Conservation (phyloP, 495 filamentous ascomycete species). For the Polyplosphaeria fusca region DNA sequence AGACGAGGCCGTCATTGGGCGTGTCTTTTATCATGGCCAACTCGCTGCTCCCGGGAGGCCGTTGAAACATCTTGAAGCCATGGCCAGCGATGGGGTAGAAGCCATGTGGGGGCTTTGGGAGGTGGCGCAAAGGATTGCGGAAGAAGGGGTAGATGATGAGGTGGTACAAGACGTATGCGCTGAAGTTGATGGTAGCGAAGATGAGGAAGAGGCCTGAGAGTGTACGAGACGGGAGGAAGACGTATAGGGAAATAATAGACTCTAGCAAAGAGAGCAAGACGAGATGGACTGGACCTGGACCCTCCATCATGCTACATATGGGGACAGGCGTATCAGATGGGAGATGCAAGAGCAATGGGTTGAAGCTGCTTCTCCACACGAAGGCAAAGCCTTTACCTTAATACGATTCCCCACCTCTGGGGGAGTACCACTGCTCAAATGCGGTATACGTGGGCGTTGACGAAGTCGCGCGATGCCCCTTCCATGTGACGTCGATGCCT, state of each 20-base stretch:
- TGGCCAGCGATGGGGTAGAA: conserved; percentile 28
- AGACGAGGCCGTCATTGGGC: conserved; percentile 37
- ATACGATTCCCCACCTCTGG: background rate
- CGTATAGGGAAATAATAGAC: conserved; percentile 1
- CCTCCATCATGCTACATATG: conserved; percentile 7
- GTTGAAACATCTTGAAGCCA: conserved; percentile 27
- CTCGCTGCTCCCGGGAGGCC: conserved; percentile 17
- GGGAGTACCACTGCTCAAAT: background rate
- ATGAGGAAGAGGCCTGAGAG: conserved; percentile 11
- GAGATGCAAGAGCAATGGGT: background rate
- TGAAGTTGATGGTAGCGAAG: conserved; percentile 10
- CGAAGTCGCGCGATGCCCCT: background rate
- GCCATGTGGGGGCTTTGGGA: conserved; percentile 19
- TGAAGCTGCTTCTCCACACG: no score
- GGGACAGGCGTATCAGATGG: background rate
- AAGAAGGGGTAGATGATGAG: conserved; percentile 31
- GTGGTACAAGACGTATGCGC: conserved; percentile 2
- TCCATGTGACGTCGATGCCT: conserved; percentile 2
- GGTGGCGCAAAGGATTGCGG: conserved; percentile 31
- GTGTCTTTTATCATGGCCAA: conserved; percentile 30
- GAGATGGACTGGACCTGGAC: background rate
- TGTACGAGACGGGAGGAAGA: conserved; percentile 8
- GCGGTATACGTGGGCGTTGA: background rate
- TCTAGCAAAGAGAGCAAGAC: conserved; percentile 15
- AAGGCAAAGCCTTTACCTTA: no score